Percentiles rank a stretch among this genome's conserved stretches.
Evolutionary conservation across 352 stramenopile genomes (phyloP).

Genomic region (Globisporangium cystogenes): DNA sequence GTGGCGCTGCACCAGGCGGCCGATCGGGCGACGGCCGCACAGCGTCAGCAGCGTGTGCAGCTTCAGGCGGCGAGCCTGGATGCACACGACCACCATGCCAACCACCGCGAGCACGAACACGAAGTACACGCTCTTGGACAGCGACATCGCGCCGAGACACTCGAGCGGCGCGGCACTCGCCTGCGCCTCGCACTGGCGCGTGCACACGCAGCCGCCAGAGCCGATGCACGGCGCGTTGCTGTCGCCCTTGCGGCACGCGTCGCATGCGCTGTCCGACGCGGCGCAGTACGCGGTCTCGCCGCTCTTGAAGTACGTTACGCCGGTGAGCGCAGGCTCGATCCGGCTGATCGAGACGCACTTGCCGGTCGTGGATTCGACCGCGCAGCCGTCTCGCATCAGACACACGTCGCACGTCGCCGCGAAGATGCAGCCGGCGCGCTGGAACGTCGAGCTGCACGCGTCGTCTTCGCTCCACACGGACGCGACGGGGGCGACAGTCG

Average conservation of each 20-base stretch:
- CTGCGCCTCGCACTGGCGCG: slow-evolving; percentile 19
- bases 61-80: slow-evolving; percentile 6
- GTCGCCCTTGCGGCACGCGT: slow-evolving; percentile 8
- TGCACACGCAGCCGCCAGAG: slow-evolving; percentile 16
- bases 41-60: slow-evolving; percentile 4
- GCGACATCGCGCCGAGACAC: slow-evolving; percentile 3
- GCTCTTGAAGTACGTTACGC: slow-evolving; percentile 19
- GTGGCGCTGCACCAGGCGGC: slow-evolving; percentile 5
- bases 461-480: slow-evolving; percentile 11
- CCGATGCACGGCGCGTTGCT: slow-evolving; percentile 17
- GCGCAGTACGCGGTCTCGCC: slow-evolving; percentile 21
- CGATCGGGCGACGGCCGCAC: neutral
- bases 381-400: slow-evolving; percentile 16
- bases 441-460: slow-evolving; percentile 2
- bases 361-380: slow-evolving; percentile 33
- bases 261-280: slow-evolving; percentile 17
- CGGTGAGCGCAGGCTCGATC: slow-evolving; percentile 9
- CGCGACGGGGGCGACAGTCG: neutral
- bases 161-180: slow-evolving; percentile 2
- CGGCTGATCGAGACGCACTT: slow-evolving; percentile 23
- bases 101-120: slow-evolving; percentile 5
- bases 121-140: slow-evolving; percentile 8
- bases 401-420: slow-evolving; percentile 12
- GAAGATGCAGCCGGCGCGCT: slow-evolving; percentile 9
- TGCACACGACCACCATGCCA: slow-evolving; percentile 6